Evolutionary conservation across 805 yeast species (phyloP).

Genomic region (Yarrowia keelungensis): DNA sequence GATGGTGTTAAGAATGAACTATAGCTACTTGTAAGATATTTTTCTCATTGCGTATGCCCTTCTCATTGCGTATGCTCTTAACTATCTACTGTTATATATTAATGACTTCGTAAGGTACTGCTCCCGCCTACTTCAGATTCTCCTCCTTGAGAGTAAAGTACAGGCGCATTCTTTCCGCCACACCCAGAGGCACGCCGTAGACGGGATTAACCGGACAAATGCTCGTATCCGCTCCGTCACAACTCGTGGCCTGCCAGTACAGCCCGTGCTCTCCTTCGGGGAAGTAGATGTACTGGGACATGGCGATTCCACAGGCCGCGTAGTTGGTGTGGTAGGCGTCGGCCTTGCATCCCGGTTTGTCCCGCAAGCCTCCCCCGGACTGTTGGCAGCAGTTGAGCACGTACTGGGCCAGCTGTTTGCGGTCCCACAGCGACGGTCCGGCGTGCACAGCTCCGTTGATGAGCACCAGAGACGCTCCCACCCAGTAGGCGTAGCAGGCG

Average conservation of each 20-base stretch:
- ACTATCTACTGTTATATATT: neutral
- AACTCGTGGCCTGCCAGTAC: conserved; percentile 35
- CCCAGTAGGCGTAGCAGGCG: conserved; percentile 96
- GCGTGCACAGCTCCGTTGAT: conserved; percentile 60
- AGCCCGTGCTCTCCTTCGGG: conserved; percentile 36
- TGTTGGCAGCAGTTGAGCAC: conserved; percentile 79
- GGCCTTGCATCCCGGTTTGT: conserved; percentile 81
- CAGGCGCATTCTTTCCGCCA: conserved; percentile 50
- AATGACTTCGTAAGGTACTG: too few relatives aligned
- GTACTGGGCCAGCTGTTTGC: conserved; percentile 67
- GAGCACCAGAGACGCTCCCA: conserved; percentile 76
- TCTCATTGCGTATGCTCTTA: too few relatives aligned
- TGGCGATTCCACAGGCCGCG: conserved; percentile 74
- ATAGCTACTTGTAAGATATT: too few relatives aligned
- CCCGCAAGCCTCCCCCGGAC: conserved; percentile 77
- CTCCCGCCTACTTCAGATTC: neutral
- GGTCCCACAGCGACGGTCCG: conserved; percentile 54
- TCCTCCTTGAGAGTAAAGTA: conserved; percentile 40
- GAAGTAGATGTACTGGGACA: conserved; percentile 57
- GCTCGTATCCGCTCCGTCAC: conserved; percentile 18
- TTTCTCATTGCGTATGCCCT: too few relatives aligned
- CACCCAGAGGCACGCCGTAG: conserved; percentile 61
- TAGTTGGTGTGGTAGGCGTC: conserved; percentile 95
- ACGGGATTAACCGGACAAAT: conserved; percentile 59
- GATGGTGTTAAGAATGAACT: too few relatives aligned